These are phyloP conservation scores for Theobroma cacao DNA, from an alignment of 345 rosid species.

Conservation along the genomic window DNA sequence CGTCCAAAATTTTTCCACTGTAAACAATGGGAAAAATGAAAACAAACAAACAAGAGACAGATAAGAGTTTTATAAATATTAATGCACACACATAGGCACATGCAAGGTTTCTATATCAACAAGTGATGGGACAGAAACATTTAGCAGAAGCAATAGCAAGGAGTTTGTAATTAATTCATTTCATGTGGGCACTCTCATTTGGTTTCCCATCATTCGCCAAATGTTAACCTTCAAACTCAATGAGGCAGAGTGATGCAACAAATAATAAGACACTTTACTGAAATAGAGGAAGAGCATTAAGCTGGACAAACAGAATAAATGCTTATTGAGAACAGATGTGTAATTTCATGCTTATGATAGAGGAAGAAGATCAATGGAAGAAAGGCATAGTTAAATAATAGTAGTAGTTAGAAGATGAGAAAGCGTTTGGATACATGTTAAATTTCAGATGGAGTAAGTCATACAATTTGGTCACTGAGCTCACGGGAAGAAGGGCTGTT, in stretches of 20 bases:
- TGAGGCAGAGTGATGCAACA: not conserved
- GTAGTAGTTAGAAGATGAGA: not conserved
- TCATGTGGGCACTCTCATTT: not conserved
- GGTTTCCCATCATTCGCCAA: not conserved
- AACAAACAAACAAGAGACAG: not conserved
- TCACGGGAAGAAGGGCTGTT: not conserved
- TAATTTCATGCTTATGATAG: not conserved
- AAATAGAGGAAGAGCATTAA: not conserved
- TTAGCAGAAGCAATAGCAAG: not conserved
- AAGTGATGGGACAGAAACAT: not conserved
- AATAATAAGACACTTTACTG: not conserved
- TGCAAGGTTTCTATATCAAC: not conserved
- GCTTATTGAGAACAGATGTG: not conserved
- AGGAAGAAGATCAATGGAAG: not conserved
- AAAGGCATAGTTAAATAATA: not conserved
- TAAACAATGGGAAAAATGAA: not conserved
- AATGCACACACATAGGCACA: not conserved
- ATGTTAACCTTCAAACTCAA: not conserved
- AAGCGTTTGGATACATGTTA: not conserved
- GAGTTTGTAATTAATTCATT: not conserved
- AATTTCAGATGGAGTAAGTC: not conserved
- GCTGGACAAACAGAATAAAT: not conserved
- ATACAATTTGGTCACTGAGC: not conserved
- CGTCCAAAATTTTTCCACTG: slow-evolving; percentile 63
- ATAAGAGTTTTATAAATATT: not conserved